phyloP scores from a whole-genome alignment of 768 basidiomycete genomes.

The Boletus insuetus region DNA sequence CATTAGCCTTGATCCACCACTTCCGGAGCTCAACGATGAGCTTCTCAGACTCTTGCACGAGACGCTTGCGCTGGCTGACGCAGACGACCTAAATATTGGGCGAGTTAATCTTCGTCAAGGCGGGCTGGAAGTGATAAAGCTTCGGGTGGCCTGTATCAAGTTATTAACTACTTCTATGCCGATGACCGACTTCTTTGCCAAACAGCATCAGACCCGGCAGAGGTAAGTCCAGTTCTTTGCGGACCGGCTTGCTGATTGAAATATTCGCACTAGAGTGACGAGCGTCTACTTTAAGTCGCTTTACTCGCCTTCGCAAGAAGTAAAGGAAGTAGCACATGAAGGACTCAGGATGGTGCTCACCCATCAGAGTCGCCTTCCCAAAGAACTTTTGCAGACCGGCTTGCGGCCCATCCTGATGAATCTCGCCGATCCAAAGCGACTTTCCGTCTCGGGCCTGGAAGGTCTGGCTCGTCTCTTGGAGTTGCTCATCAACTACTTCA shows the following conservation, averaged over 20 bases:
- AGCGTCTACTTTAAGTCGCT: conserved; percentile 98
- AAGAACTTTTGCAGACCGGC: conserved; percentile 92
- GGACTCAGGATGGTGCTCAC: conserved; percentile 85
- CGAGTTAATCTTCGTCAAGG: conserved; percentile 77
- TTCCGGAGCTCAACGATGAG: conserved; percentile 91
- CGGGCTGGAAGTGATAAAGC: conserved; percentile 76
- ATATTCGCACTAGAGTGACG: conserved; percentile 62
- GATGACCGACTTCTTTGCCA: conserved; percentile 87
- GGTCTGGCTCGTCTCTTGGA: conserved; percentile 92
- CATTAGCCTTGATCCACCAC: conserved; percentile 82
- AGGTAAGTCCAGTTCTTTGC: conserved; percentile 46
- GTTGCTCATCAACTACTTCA: conserved; percentile 97
- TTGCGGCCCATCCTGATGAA: conserved; percentile 97
- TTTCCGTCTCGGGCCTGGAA: conserved; percentile 89
- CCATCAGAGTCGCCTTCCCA: conserved; percentile 89
- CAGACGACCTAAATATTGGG: conserved; percentile 83
- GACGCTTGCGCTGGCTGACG: conserved; percentile 92
- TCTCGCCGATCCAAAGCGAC: conserved; percentile 90
- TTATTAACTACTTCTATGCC: conserved; percentile 93
- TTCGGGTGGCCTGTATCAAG: conserved; percentile 92
- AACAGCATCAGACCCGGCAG: conserved; percentile 80
- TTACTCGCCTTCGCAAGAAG: conserved; percentile 85
- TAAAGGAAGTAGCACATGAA: conserved; percentile 95
- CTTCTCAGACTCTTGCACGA: conserved; percentile 89
- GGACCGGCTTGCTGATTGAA: background rate